Evolutionary conservation across 2,329 filamentous ascomycete genomes (phyloP), one percentile per base, ranked within the genome.

Genomic region (Aspergillus sp.): DNA sequence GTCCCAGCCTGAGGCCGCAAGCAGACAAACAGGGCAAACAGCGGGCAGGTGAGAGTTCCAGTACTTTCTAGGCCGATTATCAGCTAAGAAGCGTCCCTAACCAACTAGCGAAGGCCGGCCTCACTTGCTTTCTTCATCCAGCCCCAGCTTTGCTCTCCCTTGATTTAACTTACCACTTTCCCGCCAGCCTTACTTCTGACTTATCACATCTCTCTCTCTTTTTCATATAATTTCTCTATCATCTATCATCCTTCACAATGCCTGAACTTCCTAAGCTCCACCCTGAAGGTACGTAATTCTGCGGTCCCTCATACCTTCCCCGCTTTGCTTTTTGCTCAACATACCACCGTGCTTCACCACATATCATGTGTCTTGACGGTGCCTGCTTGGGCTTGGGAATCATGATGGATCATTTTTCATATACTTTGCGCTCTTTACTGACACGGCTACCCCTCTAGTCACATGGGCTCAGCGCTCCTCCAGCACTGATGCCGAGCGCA

Each of bases 401-500:
- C 52, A 65, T 59, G 22, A 14, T 26, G n/a, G 20, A 14, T 29
- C n/a, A 52, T 26, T 52, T 52, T 31, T n/a, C 20, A 52, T 52
- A 49, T 3, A 49, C 16, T 20, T 14, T 52, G 20, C 5, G 11
- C 16, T 39, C 31, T 39, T 39, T 45, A 59, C 58, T 56, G 54
- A 54, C n/a, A 49, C 51, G 59, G 57, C 52, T 50, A 36, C 51
- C 32, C 55, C 47, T 65, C 60, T 72, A 98, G 95, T 99, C 71
- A 90, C 92, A 79, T 99, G 95, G 95, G 94, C 95, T 67, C 95
- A 99, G 84, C 93, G 95, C 84, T 98, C 94, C 51, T 95, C 89
- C 73, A 82, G 79, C 69, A 82, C 83, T 68, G 93, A 97, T 57
- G 77, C 90, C 58, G 85, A 88, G 77, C 96, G 93, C 84, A 99